These are phyloP conservation scores for Phaeosphaeriaceae sp. DNA, from an alignment of 2,329 filamentous ascomycete genomes.

Conservation along the genomic window DNA sequence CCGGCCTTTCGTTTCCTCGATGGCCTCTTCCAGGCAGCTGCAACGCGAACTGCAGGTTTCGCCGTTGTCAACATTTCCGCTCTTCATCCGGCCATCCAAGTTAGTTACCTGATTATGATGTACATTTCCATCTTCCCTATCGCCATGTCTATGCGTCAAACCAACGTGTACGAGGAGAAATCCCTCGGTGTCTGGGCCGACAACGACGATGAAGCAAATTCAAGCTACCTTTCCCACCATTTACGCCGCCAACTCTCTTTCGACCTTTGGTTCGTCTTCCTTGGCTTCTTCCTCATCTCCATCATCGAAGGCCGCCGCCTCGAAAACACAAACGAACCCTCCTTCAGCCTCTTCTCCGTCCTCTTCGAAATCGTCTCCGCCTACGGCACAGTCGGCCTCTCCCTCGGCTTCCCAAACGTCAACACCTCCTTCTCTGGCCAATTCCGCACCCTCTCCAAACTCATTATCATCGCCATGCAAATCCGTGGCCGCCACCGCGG, in stretches of 20 bases:
- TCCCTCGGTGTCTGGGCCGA: constrained; percentile 75
- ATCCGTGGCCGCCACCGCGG: constrained; percentile 70
- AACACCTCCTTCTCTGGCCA: constrained; percentile 84
- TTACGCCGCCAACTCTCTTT: constrained; percentile 93
- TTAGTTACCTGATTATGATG: constrained; percentile 98
- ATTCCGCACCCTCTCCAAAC: constrained; percentile 73
- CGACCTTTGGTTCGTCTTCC: constrained; percentile 95
- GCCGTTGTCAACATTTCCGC: constrained; percentile 76
- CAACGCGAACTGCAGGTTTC: constrained; percentile 91
- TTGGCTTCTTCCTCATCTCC: constrained; percentile 90
- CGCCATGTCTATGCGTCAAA: constrained; percentile 90
- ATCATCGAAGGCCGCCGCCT: constrained; percentile 83
- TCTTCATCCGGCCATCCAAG: constrained; percentile 89
- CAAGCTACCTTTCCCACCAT: constrained; percentile 89
- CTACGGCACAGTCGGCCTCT: constrained; percentile 86
- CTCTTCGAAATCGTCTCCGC: constrained; percentile 53
- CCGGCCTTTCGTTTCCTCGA: constrained; percentile 79
- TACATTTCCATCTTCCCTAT: constrained; percentile 98
- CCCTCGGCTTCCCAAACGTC: constrained; percentile 76
- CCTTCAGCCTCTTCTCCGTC: constrained; percentile 57
- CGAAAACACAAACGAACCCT: constrained; percentile 62
- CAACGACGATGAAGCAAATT: constrained; percentile 60
- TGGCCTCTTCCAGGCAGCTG: constrained; percentile 87
- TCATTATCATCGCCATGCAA: constrained; percentile 71
- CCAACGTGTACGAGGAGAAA: constrained; percentile 95